Evolutionary conservation across 2,329 filamentous ascomycete genomes (phyloP), one percentile per base, ranked within the genome.

Genomic region (Fusarium siculi): DNA sequence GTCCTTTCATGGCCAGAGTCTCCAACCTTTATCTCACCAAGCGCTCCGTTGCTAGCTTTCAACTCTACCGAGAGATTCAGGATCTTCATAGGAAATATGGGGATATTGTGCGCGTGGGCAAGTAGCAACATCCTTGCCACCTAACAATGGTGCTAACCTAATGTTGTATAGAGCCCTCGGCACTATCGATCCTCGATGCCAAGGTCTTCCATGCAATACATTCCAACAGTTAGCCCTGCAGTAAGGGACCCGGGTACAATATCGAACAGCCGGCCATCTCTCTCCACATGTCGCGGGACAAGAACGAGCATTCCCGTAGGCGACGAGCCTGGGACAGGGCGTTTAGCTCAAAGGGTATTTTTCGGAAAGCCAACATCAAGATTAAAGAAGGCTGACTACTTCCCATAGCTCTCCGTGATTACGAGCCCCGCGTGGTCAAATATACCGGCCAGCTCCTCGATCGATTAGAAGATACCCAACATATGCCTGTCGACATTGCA

Each of bases 321-420:
- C 47, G 47, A 25, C 30, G 47, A 36, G 30, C 16, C 9, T 52
- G 47, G 47, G 47, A 52, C 11, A 52, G n/a, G 9, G 47, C 47
- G 0, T 52, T 52, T 10, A 52, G n/a, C 14, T 34, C 47, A 14
- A 52, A 36, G n/a, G 30, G 30, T 52, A 2, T 25, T 0, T 10
- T 15, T 4, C 3, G 1, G 9, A 4, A 1, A 14, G 15, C 2
- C 15, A 2, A 21, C 0, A 18, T n/a, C 28, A 23, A 49, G 18
- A 3, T 18, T n/a, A 0, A 3, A 19, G 4, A n/a, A 18, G 9
- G 1, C 46, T 49, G 9, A 49, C 7, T 25, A 25, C 25, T 25
- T 25, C 25, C 25, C 5, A 14, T 10, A 52, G 49, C 49, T 4
- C 16, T 36, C 1, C 32, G 32, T 3, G 18, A 52, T 2, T 52